These are phyloP conservation scores for Penicillium canariense DNA, from an alignment of 495 filamentous ascomycete genomes.

Conservation along the genomic window DNA sequence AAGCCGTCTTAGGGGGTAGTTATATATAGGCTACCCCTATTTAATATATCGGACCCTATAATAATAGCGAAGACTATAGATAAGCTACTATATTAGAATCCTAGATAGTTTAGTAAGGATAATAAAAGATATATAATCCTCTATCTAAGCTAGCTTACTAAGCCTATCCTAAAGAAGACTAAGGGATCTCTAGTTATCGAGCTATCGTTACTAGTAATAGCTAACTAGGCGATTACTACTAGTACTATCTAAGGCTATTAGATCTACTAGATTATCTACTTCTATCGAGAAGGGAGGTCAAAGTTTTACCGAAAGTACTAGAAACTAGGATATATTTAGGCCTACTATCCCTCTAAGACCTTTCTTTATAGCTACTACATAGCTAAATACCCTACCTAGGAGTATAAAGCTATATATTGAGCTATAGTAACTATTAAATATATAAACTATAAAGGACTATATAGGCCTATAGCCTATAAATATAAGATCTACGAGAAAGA, in stretches of 20 bases:
- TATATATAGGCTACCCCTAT: conserved; percentile 6
- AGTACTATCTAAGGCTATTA: conserved; percentile 10
- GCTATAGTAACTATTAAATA: not conserved
- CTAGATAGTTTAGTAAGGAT: not conserved
- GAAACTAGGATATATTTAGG: conserved; percentile 2
- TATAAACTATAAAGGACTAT: not conserved
- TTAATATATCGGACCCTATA: conserved; percentile 9
- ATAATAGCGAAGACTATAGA: conserved; percentile 3
- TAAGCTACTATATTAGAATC: conserved; percentile 5
- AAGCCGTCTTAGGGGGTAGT: conserved; percentile 21
- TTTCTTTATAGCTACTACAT: not conserved
- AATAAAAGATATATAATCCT: conserved; percentile 7
- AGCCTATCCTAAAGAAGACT: conserved; percentile 1
- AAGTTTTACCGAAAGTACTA: not conserved
- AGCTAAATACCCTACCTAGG: not conserved
- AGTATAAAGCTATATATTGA: not conserved
- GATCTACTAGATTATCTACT: not conserved
- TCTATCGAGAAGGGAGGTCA: too few species aligned
- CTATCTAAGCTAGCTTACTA: conserved; percentile 11
- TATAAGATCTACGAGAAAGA: not conserved
- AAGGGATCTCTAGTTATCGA: conserved; percentile 19
- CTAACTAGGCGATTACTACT: conserved; percentile 16
- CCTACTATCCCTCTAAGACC: not conserved
- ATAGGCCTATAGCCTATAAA: not conserved
- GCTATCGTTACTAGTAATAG: conserved; percentile 15